A percentile compares a stretch with the other conserved stretches of the same genome.
These are phyloP conservation scores for Wallacemonas sp. DNA, from an alignment of 208 protist species.

Conservation along the genomic window DNA sequence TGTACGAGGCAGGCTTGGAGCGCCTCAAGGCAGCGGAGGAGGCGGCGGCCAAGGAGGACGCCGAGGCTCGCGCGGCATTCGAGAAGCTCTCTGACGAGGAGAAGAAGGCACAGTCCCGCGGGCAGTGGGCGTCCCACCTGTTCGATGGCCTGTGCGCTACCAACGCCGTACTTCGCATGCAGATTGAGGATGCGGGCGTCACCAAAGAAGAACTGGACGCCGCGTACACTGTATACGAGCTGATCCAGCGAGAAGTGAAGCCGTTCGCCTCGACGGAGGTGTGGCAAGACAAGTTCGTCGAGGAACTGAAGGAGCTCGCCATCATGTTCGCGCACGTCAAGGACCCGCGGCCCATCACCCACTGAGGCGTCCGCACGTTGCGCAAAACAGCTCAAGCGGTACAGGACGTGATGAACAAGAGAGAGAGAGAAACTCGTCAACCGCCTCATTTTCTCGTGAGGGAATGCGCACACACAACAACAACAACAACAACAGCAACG, in stretches of 20 bases:
- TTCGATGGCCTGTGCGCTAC: slow-evolving; percentile 58
- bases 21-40: slow-evolving; percentile 16
- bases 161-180: slow-evolving; percentile 47
- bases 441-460: too few relatives aligned
- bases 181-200: slow-evolving; percentile 22
- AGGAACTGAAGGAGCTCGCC: slow-evolving; percentile 50
- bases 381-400: not conserved
- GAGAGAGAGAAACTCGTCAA: too few relatives aligned
- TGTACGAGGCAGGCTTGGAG: slow-evolving; percentile 22
- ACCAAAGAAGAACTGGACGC: slow-evolving; percentile 26
- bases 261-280: slow-evolving; percentile 15
- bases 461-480: not conserved
- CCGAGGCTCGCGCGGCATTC: slow-evolving; percentile 21
- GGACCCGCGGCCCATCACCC: slow-evolving; percentile 19
- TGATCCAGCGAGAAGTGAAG: slow-evolving; percentile 13
- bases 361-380: not conserved
- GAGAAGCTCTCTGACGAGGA: slow-evolving; percentile 21
- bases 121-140: slow-evolving; percentile 31
- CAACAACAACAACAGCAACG: slow-evolving; percentile 14
- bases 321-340: slow-evolving; percentile 31
- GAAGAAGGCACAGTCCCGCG: slow-evolving; percentile 17
- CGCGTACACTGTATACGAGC: slow-evolving; percentile 34
- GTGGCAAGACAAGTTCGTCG: slow-evolving; percentile 48
- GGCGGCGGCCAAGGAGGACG: not conserved
- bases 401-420: too few relatives aligned